These are phyloP conservation scores for Phaeomoniella chlamydospora DNA, from an alignment of 2,329 filamentous ascomycete species.

Conservation along the genomic window DNA sequence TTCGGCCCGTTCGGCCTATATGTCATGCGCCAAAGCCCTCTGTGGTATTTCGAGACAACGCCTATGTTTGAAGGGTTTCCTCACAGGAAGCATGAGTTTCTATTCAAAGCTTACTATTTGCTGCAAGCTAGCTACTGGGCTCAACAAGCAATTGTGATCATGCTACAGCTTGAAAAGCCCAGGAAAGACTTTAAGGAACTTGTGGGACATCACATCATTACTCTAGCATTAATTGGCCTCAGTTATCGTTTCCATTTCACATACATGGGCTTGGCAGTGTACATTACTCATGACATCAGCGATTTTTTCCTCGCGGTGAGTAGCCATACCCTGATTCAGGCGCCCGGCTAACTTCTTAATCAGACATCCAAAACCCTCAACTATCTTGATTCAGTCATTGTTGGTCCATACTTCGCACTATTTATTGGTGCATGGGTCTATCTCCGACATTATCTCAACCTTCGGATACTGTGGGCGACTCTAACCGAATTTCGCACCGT, in stretches of 20 bases:
- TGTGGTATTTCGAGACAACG: constrained; percentile 79
- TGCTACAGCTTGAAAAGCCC: constrained; percentile 73
- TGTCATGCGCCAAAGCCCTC: constrained; percentile 68
- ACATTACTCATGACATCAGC: constrained; percentile 77
- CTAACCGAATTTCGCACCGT: constrained; percentile 18
- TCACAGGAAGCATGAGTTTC: constrained; percentile 57
- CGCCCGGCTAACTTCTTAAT: constrained; percentile 1
- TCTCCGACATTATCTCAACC: constrained; percentile 53
- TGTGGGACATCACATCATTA: constrained; percentile 73
- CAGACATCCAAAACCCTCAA: constrained; percentile 76
- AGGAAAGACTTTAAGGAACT: constrained; percentile 84
- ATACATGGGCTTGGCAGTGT: constrained; percentile 76
- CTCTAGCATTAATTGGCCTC: constrained; percentile 59
- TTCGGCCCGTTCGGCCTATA: constrained; percentile 68
- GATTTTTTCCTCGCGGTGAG: constrained; percentile 81
- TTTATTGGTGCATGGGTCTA: constrained; percentile 76
- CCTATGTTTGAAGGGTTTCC: constrained; percentile 78
- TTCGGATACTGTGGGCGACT: constrained; percentile 17
- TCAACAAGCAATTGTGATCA: constrained; percentile 70
- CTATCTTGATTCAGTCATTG: constrained; percentile 61
- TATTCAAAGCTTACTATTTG: constrained; percentile 83
- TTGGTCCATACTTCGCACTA: constrained; percentile 61
- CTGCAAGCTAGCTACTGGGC: constrained; percentile 83
- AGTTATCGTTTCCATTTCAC: constrained; percentile 89
- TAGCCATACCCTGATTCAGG: constrained; percentile 3